phyloP scores from a whole-genome alignment of 495 filamentous ascomycete species.

The Neurospora cerealis region DNA sequence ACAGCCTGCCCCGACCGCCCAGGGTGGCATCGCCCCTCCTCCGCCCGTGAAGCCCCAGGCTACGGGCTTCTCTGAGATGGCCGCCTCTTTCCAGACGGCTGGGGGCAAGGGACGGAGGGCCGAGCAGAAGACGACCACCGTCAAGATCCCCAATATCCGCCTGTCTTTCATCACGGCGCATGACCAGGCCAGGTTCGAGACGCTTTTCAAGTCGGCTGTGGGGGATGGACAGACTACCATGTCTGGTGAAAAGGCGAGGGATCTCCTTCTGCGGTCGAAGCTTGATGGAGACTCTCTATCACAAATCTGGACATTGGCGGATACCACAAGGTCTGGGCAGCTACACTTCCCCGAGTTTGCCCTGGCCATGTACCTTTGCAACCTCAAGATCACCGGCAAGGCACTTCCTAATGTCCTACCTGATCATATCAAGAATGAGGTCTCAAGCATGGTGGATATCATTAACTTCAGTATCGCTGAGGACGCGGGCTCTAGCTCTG shows the following conservation, averaged over 20 bases:
- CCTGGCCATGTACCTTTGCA: constrained; percentile 97
- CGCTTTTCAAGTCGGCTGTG: constrained; percentile 92
- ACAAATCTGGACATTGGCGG: constrained; percentile 90
- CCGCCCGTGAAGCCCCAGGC: constrained; percentile 54
- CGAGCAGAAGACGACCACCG: constrained; percentile 26
- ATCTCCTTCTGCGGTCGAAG: constrained; percentile 79
- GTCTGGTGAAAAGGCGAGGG: constrained; percentile 83
- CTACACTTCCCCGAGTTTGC: constrained; percentile 97
- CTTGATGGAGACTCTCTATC: constrained; percentile 72
- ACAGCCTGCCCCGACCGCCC: constrained; percentile 13
- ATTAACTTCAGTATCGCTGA: constrained; percentile 93
- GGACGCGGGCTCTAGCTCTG: constrained; percentile 38
- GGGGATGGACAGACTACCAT: constrained; percentile 74
- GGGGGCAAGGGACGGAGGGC: constrained; percentile 35
- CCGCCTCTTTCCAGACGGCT: constrained; percentile 68
- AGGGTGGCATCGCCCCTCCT: constrained; percentile 25
- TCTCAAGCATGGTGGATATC: constrained; percentile 99
- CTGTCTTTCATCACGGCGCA: constrained; percentile 91
- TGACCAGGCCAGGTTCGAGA: constrained; percentile 97
- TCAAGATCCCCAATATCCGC: constrained; percentile 86
- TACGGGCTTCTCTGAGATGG: constrained; percentile 71
- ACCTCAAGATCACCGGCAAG: constrained; percentile 81
- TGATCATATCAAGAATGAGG: constrained; percentile 86
- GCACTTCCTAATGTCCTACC: constrained; percentile 63
- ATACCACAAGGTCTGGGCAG: constrained; percentile 94